Evolutionary conservation across 2,329 filamentous ascomycete species (phyloP), one percentile per base, ranked within the genome.

Genomic region (Phyllosticta citrichinensis): DNA sequence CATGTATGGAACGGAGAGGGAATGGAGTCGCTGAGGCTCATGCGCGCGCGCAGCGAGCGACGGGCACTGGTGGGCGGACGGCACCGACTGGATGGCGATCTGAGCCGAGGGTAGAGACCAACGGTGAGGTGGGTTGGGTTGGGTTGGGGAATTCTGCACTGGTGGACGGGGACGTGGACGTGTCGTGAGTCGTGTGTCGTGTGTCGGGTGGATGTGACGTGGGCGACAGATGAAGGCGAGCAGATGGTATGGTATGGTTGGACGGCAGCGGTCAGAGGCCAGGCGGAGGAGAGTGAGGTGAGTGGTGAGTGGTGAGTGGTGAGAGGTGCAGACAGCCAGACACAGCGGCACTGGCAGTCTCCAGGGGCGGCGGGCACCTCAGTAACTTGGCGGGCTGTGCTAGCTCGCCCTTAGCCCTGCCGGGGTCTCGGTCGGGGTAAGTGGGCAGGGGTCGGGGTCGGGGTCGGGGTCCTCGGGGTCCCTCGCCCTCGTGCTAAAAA

Each of bases 1-100:
- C 33, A 60, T 40, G 33, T 40, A 40, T 40, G 33, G 33, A 40
- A 40, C 33, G 33, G 52, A 60, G 52, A 33, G 58, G 50, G 58
- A 60, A 17, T 17, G 33, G 33, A 60, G 58, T 60, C 11, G 58
- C 52, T 60, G 58, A 60, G 58, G 58, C 58, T 60, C 58, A 60
- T 60, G 58, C 58, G 58, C 58, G 58, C 58, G 58, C 33, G 33
- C 33, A 40, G 33, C 33, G 33, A 40, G 33, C 33, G 33, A 40
- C 33, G 33, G 33, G 33, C 33, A 40, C 30, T 33, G 30, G 30
- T 33, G 30, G 30, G 14, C 11, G 33, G 22, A 40, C 3, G 33
- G 33, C 33, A 40, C 33, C 33, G 33, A 40, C 33, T 40, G 33
- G 33, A 17, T 9, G 33, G 33, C 14, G 33, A 40, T 40, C 33